Conservation (phyloP, 2,329 filamentous ascomycete species). For the Aspergillus arachidicola region DNA sequence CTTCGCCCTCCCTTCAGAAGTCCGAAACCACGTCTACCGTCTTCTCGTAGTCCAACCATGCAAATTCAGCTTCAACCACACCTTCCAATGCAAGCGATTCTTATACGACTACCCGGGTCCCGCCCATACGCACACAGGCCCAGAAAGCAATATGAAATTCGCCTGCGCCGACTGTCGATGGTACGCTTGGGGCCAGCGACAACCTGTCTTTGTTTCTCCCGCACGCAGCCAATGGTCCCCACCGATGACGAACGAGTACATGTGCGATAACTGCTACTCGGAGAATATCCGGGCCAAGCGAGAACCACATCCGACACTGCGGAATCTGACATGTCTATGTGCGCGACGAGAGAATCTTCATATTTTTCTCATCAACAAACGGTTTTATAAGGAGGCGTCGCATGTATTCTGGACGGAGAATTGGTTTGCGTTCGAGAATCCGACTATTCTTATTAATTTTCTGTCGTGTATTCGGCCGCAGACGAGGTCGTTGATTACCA, state of each 20-base stretch:
- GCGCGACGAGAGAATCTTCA: neutral
- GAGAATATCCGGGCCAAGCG: slow-evolving; percentile 4
- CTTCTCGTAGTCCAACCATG: slow-evolving; percentile 17
- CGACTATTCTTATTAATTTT: slow-evolving; percentile 13
- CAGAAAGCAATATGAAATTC: neutral
- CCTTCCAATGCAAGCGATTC: neutral
- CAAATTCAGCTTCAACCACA: slow-evolving; percentile 16
- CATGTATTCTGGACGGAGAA: slow-evolving; percentile 19
- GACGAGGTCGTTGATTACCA: slow-evolving; percentile 19
- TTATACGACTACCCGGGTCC: neutral
- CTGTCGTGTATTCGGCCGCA: slow-evolving; percentile 17
- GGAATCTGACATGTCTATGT: neutral
- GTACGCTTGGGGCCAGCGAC: neutral
- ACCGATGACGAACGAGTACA: slow-evolving; percentile 9
- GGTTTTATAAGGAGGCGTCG: slow-evolving; percentile 14
- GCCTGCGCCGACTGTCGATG: neutral
- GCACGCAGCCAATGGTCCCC: slow-evolving; percentile 18
- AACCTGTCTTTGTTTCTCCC: slow-evolving; percentile 7
- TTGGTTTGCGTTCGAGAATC: slow-evolving; percentile 19
- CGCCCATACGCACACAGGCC: neutral
- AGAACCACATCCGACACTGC: slow-evolving; percentile 1
- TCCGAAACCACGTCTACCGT: slow-evolving; percentile 12
- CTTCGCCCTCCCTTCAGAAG: slow-evolving; percentile 16
- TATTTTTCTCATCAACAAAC: neutral
- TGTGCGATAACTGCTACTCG: slow-evolving; percentile 21